Base-by-base conservation (phyloP, 139 green algal genomes). In the Pleodorina starrii region DNA sequence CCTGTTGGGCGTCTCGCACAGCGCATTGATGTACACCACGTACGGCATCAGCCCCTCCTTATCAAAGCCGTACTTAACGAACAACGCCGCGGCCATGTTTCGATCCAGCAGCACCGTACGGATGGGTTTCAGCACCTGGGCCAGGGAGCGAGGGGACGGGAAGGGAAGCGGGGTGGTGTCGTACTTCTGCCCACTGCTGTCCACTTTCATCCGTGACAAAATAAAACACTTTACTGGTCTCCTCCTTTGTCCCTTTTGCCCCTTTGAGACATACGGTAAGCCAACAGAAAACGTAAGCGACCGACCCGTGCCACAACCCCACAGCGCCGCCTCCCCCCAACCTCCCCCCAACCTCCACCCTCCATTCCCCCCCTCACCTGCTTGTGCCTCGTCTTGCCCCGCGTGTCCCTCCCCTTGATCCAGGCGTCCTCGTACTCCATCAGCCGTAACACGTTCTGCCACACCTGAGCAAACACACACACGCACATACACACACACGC, bases 21-120 rank as follows among this genome's bases (percentile, higher is more conserved):
- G 84, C 84, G 84, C 84, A 46, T 89, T 89, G 69, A 81, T 88
- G 90, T 94, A 96, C 36, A 96, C 92, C 1, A 92, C 88, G 88
- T 95, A 95, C 21, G 93, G 93, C 91, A 96, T 77, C 6, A 95
- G 90, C 10, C 92, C 93, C 38, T 94, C 87, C 85, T 92, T 94
- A 79, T 93, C 91, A 83, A 94, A 91, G 42, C 91, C 91, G 74
- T 94, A 90, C 79, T 94, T 90, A 16, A 93, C 87, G 59, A 96
- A 96, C 43, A 96, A 60, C 23, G 89, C 90, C 1, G 94, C 90
- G 0, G 88, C 89, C 71, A 94, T 92, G 88, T 92, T 93, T 16
- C 89, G 78, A 82, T 94, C 89, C 42, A 95, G 44, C 32, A 94
- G 73, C 19, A 91, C 54, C 2, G 46, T 46, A 40, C 85, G 85